Conservation (phyloP, 2,329 filamentous ascomycete species). For the Colletotrichum cereale region DNA sequence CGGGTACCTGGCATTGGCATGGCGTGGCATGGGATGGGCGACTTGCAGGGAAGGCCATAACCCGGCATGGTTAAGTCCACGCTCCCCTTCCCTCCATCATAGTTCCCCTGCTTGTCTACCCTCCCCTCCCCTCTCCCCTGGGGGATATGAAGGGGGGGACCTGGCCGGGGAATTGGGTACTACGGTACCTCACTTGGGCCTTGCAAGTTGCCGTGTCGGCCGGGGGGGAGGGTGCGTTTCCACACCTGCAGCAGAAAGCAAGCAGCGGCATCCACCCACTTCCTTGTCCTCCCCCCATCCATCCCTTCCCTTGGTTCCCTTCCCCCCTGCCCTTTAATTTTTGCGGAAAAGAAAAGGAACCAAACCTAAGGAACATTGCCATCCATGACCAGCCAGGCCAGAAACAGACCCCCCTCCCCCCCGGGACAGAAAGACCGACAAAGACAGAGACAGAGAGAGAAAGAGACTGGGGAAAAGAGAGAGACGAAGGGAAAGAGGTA, state of each 20-base stretch:
- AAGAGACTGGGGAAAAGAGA: background rate
- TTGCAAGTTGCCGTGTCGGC: constrained; percentile 23
- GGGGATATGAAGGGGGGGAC: constrained; percentile 29
- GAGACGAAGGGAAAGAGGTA: background rate
- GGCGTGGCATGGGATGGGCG: constrained; percentile 14
- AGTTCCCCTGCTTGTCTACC: background rate
- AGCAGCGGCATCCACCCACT: background rate
- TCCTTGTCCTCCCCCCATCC: constrained; percentile 3
- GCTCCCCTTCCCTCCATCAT: constrained; percentile 9
- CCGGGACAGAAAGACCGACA: constrained; percentile 2
- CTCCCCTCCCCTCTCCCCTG: constrained; percentile 8
- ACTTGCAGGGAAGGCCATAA: constrained; percentile 20
- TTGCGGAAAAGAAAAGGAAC: constrained; percentile 38
- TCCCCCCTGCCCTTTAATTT: constrained; percentile 36
- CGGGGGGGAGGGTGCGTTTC: constrained; percentile 33
- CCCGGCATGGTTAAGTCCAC: constrained; percentile 35
- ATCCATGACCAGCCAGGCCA: background rate
- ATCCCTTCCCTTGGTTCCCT: constrained; percentile 34
- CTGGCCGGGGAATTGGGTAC: constrained; percentile 19
- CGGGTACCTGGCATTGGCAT: constrained; percentile 39
- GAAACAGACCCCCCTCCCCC: background rate
- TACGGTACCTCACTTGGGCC: constrained; percentile 9
- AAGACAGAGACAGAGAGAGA: background rate
- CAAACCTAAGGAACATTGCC: constrained; percentile 38
- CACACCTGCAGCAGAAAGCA: constrained; percentile 19